These are phyloP conservation scores for Cardamine resedifolia DNA, from an alignment of 345 rosid species.

Conservation along the genomic window DNA sequence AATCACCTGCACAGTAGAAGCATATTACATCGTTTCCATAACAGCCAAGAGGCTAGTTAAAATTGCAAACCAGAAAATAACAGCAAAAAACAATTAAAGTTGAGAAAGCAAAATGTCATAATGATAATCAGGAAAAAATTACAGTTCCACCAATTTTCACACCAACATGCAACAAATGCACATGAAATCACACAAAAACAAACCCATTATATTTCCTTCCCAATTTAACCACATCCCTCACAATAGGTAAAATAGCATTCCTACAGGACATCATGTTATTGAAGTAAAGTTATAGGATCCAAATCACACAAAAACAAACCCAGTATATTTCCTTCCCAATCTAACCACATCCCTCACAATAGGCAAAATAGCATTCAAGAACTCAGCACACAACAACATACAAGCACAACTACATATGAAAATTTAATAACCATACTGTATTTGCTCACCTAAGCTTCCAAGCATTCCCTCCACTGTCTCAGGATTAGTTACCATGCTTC, in stretches of 20 bases:
- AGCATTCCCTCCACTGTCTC: conserved; percentile 89
- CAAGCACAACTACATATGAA: conserved; percentile 19
- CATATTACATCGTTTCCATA: conserved; percentile 3
- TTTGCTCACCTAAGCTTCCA: conserved; percentile 72
- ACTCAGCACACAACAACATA: conserved; percentile 22
- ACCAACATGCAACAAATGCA: conserved; percentile 8
- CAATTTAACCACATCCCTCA: conserved; percentile 15
- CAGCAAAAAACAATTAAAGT: not conserved
- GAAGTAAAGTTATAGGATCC: no score
- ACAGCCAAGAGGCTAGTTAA: conserved; percentile 1
- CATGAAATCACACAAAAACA: not conserved
- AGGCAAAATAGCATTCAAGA: not conserved
- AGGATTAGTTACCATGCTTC: conserved; percentile 55
- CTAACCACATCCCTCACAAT: conserved; percentile 16
- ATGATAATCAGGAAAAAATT: conserved; percentile 3
- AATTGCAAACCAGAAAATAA: conserved; percentile 6
- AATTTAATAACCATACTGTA: not conserved
- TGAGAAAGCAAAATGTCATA: conserved; percentile 7
- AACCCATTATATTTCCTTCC: not conserved
- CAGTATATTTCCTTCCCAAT: not conserved
- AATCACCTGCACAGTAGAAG: conserved; percentile 56
- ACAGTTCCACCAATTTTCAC: conserved; percentile 6
- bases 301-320: no score
- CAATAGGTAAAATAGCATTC: not conserved
- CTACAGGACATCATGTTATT: no score